These are phyloP conservation scores for Talaromyces wortmannii DNA, from an alignment of 495 filamentous ascomycete genomes.

Conservation along the genomic window DNA sequence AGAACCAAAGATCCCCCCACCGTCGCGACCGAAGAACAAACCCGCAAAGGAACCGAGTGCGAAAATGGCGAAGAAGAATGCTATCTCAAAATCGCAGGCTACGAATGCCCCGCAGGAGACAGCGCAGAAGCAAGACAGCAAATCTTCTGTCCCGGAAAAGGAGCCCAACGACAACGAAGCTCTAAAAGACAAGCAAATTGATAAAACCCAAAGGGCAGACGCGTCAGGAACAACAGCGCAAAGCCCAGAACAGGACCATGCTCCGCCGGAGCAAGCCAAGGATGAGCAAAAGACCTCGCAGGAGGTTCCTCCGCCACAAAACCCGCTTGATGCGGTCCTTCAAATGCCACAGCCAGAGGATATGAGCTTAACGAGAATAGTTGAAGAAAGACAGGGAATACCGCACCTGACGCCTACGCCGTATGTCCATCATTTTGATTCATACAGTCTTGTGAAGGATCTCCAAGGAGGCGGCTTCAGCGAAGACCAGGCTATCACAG, in stretches of 20 bases:
- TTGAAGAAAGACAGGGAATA: not conserved
- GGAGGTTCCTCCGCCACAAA: conserved; percentile 16
- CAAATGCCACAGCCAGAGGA: conserved; percentile 39
- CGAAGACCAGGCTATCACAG: conserved; percentile 59
- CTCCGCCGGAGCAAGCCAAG: conserved; percentile 17
- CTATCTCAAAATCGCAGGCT: conserved; percentile 11
- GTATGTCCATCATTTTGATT: conserved; percentile 96
- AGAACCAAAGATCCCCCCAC: conserved; percentile 36
- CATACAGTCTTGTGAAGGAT: conserved; percentile 74
- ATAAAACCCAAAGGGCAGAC: conserved; percentile 2
- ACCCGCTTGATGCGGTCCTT: conserved; percentile 60
- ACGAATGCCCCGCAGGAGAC: conserved; percentile 8
- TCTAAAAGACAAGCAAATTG: conserved; percentile 9
- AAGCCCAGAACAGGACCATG: conserved; percentile 18
- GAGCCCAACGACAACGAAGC: conserved; percentile 8
- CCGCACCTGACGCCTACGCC: conserved; percentile 60
- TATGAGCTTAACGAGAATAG: conserved; percentile 47
- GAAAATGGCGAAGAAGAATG: conserved; percentile 13
- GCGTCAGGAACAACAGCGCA: conserved; percentile 7
- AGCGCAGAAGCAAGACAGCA: conserved; percentile 9
- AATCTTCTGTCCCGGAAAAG: conserved; percentile 4
- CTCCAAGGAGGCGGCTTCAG: conserved; percentile 65
- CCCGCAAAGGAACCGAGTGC: conserved; percentile 12
- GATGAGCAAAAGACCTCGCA: conserved; percentile 4
- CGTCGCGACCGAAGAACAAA: conserved; percentile 19